A percentile compares a stretch with the other conserved stretches of the same genome.
phyloP scores from a whole-genome alignment of 2,329 filamentous ascomycete species.

The Penicillium sp. region DNA sequence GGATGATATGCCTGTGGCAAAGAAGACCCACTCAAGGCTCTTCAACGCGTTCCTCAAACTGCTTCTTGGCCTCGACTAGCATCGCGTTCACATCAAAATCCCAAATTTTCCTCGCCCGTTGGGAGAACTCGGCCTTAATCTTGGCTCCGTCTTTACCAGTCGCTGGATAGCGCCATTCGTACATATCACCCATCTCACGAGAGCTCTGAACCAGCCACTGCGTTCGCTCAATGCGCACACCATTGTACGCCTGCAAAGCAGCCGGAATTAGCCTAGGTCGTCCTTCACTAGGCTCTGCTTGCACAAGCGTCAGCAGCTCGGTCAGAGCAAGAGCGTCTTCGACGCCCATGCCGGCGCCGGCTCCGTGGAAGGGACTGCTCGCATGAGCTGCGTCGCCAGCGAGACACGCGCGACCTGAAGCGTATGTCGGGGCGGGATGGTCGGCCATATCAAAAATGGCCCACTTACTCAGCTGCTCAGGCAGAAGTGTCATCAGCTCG shows the following conservation, averaged over 20 bases:
- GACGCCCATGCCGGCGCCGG: conserved; percentile 25
- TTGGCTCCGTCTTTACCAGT: too few relatives aligned
- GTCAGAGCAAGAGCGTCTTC: conserved; percentile 26
- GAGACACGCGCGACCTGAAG: conserved; percentile 15
- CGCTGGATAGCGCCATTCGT: too few relatives aligned
- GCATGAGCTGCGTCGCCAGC: conserved; percentile 31
- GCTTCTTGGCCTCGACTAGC: too few relatives aligned
- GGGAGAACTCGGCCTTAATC: too few relatives aligned
- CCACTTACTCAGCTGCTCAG: conserved; percentile 12
- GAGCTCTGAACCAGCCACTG: conserved; percentile 46
- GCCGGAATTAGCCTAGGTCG: background rate
- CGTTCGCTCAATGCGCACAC: conserved; percentile 40
- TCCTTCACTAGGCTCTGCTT: background rate
- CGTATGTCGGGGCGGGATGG: background rate
- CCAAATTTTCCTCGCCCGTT: too few relatives aligned
- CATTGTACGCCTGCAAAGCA: conserved; percentile 42
- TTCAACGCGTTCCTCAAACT: too few relatives aligned
- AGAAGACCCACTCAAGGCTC: too few relatives aligned
- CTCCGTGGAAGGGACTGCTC: conserved; percentile 26
- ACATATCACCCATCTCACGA: too few relatives aligned
- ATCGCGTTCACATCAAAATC: too few relatives aligned
- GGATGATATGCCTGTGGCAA: too few relatives aligned
- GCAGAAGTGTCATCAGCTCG: background rate
- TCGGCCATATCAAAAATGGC: conserved; percentile 13
- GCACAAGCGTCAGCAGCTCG: conserved; percentile 11